Base-by-base conservation (phyloP, 257 asterid species). In the Galeopsis tetrahit region DNA sequence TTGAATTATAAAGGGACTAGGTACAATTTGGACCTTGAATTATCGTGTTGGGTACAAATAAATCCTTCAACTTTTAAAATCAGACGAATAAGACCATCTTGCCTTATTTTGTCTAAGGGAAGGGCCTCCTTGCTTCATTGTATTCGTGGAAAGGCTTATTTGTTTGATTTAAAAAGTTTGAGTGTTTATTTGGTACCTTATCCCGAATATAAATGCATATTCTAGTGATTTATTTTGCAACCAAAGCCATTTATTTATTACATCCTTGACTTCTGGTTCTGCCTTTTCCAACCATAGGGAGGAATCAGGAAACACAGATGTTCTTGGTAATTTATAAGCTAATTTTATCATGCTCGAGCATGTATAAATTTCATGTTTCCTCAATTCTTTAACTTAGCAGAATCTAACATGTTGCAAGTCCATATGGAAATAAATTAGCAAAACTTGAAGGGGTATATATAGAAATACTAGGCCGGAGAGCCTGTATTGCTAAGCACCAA, bases 241-340 rank as follows among this genome's bases (percentile, higher is more conserved):
- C 14, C 28, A n/a, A n/a, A 4, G 56, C 28, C 56, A 49, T 49
- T 49, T 46, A 46, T 46, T 32, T 38, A 31, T 61, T 2, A 49
- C 43, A 57, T 65, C 33, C 66, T 43, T 38, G 13, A 28, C 43
- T 31, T 61, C 53, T 66, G 70, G 53, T 62, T 14, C 15, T 48
- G 55, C 55, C 55, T 11, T 48, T 48, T 49, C 28, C 28, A 49
- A 14, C 28, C 56, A 49, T 49, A 49, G 3, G 28, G 33, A 9
- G 59, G 4, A 17, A 70, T 21, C 28, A 21, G 28, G 28, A 21
- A 21, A 21, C 28, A 46, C 10, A 11, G 14, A n/a, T 38, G 52
- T 70, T 65, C 52, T 32, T 66, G 74, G 53, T 72, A 32, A 34
- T 46, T 40, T n/a, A n/a, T 39, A 34, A 33, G 72, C 52, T 71